A percentile compares a stretch with the other conserved stretches of the same genome.
These are phyloP conservation scores for Juglanconis sp. DNA, from an alignment of 2,329 filamentous ascomycete species.

Conservation along the genomic window DNA sequence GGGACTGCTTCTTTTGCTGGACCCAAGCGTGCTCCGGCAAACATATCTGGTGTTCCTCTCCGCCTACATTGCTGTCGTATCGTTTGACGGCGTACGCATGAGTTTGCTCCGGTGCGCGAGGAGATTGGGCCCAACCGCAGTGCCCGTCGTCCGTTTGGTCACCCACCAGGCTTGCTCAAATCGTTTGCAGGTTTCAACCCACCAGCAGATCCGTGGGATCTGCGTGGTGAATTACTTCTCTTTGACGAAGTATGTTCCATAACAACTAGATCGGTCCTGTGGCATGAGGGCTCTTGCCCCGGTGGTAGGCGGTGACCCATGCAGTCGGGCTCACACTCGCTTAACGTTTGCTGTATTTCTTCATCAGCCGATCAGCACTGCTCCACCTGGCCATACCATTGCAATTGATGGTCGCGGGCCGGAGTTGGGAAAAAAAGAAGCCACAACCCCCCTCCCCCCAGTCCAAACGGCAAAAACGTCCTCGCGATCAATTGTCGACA, in stretches of 20 bases:
- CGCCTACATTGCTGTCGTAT: conserved; percentile 4
- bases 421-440: too few relatives aligned
- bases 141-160: not conserved
- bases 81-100: conserved; percentile 5
- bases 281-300: not conserved
- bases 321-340: not conserved
- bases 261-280: not conserved
- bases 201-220: not conserved
- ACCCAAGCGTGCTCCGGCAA: not conserved
- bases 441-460: too few relatives aligned
- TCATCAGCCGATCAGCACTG: not conserved
- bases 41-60: conserved; percentile 11
- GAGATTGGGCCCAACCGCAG: conserved; percentile 4
- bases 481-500: not conserved
- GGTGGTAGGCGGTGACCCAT: not conserved
- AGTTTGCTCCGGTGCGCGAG: conserved; percentile 13
- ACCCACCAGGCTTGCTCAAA: not conserved
- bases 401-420: not conserved
- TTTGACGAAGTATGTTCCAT: not conserved
- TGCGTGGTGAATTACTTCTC: not conserved
- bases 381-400: not conserved
- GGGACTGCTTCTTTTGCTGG: not conserved
- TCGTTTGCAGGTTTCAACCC: conserved; percentile 1
- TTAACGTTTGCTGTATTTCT: not conserved
- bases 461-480: not conserved